Percentiles rank a stretch among this genome's conserved stretches.
Conservation (phyloP, 2,329 filamentous ascomycete species). For the Chaetomiaceae sp. region DNA sequence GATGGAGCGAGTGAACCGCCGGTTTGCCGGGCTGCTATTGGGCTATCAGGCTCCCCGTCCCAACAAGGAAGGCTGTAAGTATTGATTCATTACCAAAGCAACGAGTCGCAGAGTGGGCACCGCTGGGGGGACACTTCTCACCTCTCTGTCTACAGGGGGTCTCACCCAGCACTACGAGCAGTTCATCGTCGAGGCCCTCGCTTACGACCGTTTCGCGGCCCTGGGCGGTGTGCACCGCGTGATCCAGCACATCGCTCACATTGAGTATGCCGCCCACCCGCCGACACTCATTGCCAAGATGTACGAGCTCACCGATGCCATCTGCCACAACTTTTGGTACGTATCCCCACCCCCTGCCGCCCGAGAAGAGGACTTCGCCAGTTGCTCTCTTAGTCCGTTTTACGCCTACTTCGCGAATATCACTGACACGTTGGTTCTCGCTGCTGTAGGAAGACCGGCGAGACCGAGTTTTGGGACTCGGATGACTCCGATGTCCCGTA, state of each 20-base stretch:
- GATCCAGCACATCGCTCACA: background rate
- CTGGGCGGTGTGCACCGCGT: background rate
- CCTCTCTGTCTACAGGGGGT: background rate
- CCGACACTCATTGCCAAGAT: conserved; percentile 5
- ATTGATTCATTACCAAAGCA: too few relatives aligned
- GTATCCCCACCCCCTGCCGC: too few relatives aligned
- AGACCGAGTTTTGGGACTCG: conserved; percentile 6
- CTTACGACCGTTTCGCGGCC: background rate
- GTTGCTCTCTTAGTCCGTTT: too few relatives aligned
- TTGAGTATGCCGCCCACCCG: background rate
- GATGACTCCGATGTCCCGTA: conserved; percentile 10
- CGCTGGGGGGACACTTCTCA: too few relatives aligned
- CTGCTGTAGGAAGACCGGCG: conserved; percentile 1
- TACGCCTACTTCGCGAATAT: too few relatives aligned
- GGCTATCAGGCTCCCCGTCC: background rate
- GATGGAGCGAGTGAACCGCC: background rate
- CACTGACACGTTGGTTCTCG: background rate
- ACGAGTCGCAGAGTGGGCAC: too few relatives aligned
- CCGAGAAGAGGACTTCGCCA: too few relatives aligned
- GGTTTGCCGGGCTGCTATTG: background rate
- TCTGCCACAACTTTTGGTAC: conserved; percentile 10
- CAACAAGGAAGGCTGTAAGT: background rate
- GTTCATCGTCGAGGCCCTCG: conserved; percentile 5
- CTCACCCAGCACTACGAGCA: background rate
- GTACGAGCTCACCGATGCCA: conserved; percentile 10